Evolutionary conservation across 2,329 filamentous ascomycete species (phyloP).

Genomic region (Metarhizium anisopliae): DNA sequence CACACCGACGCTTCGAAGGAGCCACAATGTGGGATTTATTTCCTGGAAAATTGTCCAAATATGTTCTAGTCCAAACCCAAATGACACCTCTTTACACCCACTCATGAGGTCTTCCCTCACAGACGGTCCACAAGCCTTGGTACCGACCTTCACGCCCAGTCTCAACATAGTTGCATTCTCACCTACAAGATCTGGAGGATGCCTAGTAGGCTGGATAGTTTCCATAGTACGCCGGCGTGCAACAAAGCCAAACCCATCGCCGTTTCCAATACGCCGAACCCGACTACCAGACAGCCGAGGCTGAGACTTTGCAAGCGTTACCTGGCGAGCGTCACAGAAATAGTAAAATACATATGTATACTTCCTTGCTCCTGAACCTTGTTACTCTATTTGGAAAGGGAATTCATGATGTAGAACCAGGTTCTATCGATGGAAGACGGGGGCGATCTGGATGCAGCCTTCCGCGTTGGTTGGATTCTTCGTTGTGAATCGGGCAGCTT

Average conservation of each 20-base stretch:
- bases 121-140: constrained; percentile 38
- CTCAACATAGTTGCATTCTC: constrained; percentile 35
- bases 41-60: neutral
- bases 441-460: constrained; percentile 20
- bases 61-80: constrained; percentile 31
- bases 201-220: constrained; percentile 47
- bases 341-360: constrained; percentile 37
- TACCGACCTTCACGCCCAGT: constrained; percentile 36
- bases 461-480: constrained; percentile 11
- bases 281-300: constrained; percentile 11
- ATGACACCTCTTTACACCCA: constrained; percentile 29
- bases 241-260: constrained; percentile 39
- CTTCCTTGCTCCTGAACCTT: constrained; percentile 17
- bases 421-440: constrained; percentile 29
- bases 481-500: too few species aligned
- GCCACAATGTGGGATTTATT: too few species aligned
- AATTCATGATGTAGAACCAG: constrained; percentile 23
- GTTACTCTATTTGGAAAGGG: neutral
- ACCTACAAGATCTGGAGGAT: constrained; percentile 53
- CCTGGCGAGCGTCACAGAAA: constrained; percentile 46
- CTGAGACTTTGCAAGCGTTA: constrained; percentile 25
- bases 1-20: neutral
- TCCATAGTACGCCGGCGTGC: constrained; percentile 43
- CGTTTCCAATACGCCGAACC: constrained; percentile 10
- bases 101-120: constrained; percentile 36